Base-by-base conservation (phyloP, 2,329 filamentous ascomycete genomes). In the Aspergillus luchuensis region DNA sequence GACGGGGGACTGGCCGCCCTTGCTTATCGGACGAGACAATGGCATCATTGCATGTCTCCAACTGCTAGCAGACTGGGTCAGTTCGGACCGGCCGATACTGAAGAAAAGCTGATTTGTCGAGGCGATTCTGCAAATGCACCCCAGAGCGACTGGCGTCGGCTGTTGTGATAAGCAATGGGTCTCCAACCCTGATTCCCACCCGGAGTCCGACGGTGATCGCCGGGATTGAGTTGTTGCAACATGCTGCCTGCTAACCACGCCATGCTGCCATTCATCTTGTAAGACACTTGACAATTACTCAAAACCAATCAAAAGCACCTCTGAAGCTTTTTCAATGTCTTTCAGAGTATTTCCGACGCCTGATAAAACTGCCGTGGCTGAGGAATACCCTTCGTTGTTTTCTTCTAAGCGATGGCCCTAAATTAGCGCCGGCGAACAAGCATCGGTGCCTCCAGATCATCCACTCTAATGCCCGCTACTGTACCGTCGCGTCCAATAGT, bases 151-250 rank as follows among this genome's bases (percentile, higher is more conserved):
- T 45, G 39, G 52, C 8, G 33, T 55, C 25, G 53, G 39, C 53
- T 56, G 53, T 47, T 41, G 53, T 56, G 53, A 56, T 56, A 56
- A 56, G 33, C n/a, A 15, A 56, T 47, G 53, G 39, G 25, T 56
- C 30, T 25, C 25, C 41, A 28, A 11, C 53, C 28, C 25, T 56
- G 53, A 56, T 28, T 33, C 15, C 19, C n/a, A 10, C 23, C 11
- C 53, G 53, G 53, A 56, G 53, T 56, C 53, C 53, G 53, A 15
- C 53, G 53, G 53, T 15, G 19, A 36, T 19, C 39, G 11, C 7
- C 8, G 11, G 17, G 10, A 28, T 30, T 39, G 8, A 3, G 23
- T 13, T 45, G 5, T 47, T 36, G 7, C 23, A 17, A 4, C 45
- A 43, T 43, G 39, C 7, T 17, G 39, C 8, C 5, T 13, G 21